Base-by-base conservation (phyloP, 208 protist species). In the Borovskyia barvae region DNA sequence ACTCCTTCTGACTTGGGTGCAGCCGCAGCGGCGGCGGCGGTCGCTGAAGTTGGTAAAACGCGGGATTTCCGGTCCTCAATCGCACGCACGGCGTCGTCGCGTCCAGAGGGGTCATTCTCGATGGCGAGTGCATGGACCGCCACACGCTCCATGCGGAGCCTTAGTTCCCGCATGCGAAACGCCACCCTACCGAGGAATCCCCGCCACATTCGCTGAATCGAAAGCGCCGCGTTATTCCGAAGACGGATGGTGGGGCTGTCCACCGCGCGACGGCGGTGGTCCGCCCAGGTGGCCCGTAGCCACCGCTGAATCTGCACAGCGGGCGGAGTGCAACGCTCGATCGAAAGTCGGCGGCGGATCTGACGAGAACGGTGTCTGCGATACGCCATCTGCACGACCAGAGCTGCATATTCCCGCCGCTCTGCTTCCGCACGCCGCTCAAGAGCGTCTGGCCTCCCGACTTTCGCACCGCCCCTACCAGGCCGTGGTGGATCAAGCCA, bases 171-270 rank as follows among this genome's bases (percentile, higher is more conserved):
- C 45, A 94, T 84, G 57, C 67, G 72, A 36, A 65, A 73, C 9
- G 42, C 29, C 14, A 94, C 28, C 0, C 78, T 75, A 0, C 33
- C 63, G 8, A 63, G 39, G 60, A 84, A 84, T n/a, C 68, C 76
- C 3, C 82, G 69, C 85, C 88, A 95, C 15, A 75, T 48, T 1
- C 66, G 33, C 66, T 94, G 87, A 30, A 94, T 83, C 3, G 52
- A 5, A 11, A 72, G 2, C 7, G 85, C 80, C n/a, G 78, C 79
- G 9, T 61, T 50, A 14, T 80, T 19, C 19, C 55, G 75, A 17
- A 22, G 25, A 25, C 50, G 53, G 26, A 66, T 33, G 0, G 82
- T 79, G 5, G 56, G 58, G 9, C 36, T n/a, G 32, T 91, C 85
- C 1, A 86, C 66, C 25, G 81, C 82, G 29, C 75, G 73, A 7